Evolutionary conservation across 371 early-diverging fungal species (phyloP).

Genomic region (Coemansia sp.): DNA sequence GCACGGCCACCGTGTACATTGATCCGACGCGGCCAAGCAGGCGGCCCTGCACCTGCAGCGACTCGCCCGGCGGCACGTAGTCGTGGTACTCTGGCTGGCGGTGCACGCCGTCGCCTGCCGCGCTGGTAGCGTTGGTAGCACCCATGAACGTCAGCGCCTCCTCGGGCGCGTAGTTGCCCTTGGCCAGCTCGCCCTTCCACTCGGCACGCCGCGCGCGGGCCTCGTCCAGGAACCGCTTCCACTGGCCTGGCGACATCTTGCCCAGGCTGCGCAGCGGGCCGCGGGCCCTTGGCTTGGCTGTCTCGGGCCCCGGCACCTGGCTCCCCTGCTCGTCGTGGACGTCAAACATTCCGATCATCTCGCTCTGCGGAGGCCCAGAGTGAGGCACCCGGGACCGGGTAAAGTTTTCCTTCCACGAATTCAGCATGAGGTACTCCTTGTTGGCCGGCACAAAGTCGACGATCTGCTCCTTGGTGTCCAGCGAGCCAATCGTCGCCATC

Average conservation of each 20-base stretch:
- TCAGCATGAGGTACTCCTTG: slow-evolving; percentile 34
- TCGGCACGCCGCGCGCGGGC: slow-evolving; percentile 55
- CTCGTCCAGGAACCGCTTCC: slow-evolving; percentile 59
- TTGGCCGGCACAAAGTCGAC: slow-evolving; percentile 69
- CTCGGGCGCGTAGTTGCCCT: slow-evolving; percentile 45
- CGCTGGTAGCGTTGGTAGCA: slow-evolving; percentile 31
- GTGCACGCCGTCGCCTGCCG: slow-evolving; percentile 29
- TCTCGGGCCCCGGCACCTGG: neutral
- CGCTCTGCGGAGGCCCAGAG: neutral
- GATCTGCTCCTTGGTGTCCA: slow-evolving; percentile 74
- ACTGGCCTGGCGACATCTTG: slow-evolving; percentile 61
- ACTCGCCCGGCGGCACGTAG: slow-evolving; percentile 47
- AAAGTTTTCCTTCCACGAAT: slow-evolving; percentile 65
- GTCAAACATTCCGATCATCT: slow-evolving; percentile 1
- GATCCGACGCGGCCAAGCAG: slow-evolving; percentile 56
- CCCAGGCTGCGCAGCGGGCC: slow-evolving; percentile 53
- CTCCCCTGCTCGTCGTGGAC: neutral
- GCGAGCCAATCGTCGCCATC: slow-evolving; percentile 58
- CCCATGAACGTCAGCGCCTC: slow-evolving; percentile 55
- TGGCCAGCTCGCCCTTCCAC: slow-evolving; percentile 57
- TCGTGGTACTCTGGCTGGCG: slow-evolving; percentile 50
- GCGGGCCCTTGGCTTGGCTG: neutral
- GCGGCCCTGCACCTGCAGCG: slow-evolving; percentile 64
- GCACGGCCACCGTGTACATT: slow-evolving; percentile 64
- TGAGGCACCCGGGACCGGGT: slow-evolving; percentile 58